A percentile compares a stretch with the other conserved stretches of the same genome.
phyloP scores from a whole-genome alignment of 2,329 filamentous ascomycete species.

The Beauveria rudraprayagi region DNA sequence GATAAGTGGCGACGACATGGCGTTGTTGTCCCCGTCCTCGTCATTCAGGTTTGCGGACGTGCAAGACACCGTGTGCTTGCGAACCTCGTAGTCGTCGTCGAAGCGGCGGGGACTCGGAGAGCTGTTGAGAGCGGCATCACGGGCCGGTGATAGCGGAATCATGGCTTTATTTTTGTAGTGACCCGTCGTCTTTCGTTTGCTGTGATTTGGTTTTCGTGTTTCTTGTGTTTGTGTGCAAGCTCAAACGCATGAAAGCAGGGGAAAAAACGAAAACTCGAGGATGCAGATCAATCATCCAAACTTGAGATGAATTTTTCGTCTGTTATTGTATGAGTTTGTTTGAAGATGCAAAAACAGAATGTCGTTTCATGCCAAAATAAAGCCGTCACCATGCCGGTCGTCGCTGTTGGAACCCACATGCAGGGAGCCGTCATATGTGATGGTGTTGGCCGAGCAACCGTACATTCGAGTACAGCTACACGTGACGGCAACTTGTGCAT shows the following conservation, averaged over 20 bases:
- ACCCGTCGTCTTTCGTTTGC: neutral
- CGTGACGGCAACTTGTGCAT: neutral
- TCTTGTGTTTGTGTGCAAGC: neutral
- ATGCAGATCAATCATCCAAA: neutral
- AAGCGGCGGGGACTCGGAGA: conserved; percentile 20
- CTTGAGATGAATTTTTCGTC: neutral
- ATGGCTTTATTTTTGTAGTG: conserved; percentile 19
- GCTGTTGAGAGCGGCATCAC: conserved; percentile 31
- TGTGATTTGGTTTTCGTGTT: neutral
- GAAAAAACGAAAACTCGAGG: neutral
- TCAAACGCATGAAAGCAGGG: neutral
- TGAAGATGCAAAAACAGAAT: neutral
- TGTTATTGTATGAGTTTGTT: neutral
- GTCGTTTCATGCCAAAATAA: neutral
- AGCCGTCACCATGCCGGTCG: neutral
- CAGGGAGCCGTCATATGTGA: neutral
- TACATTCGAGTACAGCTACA: neutral
- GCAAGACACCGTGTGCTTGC: conserved; percentile 19
- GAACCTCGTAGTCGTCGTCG: conserved; percentile 27
- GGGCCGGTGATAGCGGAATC: conserved; percentile 32
- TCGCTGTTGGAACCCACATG: neutral
- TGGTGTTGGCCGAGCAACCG: conserved; percentile 9
- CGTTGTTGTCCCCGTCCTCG: neutral
- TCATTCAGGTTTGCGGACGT: conserved; percentile 12
- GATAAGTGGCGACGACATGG: conserved; percentile 34